Conservation (phyloP, 805 yeast genomes). For the Candida suzukii region DNA sequence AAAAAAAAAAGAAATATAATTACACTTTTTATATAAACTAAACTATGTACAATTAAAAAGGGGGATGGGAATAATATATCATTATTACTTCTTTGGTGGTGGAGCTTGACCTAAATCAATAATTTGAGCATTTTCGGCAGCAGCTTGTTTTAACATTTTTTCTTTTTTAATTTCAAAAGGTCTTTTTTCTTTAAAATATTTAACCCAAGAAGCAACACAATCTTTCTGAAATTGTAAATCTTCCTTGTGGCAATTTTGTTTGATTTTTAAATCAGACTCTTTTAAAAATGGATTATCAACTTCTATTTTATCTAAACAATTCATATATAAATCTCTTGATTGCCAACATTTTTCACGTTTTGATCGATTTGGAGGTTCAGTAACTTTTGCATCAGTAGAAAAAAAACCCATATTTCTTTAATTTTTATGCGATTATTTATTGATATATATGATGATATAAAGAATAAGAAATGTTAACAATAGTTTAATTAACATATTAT, state of each 20-base stretch:
- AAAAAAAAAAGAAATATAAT: too few relatives aligned
- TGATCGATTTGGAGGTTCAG: constrained; percentile 45
- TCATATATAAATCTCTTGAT: constrained; percentile 70
- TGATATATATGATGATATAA: too few relatives aligned
- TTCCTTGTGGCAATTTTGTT: constrained; percentile 48
- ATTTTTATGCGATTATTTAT: too few relatives aligned
- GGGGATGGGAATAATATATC: neutral
- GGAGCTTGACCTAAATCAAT: constrained; percentile 1
- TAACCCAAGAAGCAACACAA: constrained; percentile 84
- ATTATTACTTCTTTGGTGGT: neutral
- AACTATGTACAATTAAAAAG: too few relatives aligned
- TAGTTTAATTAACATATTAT: too few relatives aligned
- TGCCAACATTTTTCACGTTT: constrained; percentile 85
- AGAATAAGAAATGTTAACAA: too few relatives aligned
- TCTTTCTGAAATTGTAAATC: constrained; percentile 57
- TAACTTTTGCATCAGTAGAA: constrained; percentile 22
- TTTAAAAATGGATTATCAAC: constrained; percentile 67
- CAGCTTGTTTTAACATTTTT: constrained; percentile 61
- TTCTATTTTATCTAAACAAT: constrained; percentile 61
- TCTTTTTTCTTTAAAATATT: constrained; percentile 86
- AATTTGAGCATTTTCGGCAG: constrained; percentile 52
- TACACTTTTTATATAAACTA: too few relatives aligned
- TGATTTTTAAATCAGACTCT: constrained; percentile 37
- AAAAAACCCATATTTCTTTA: constrained; percentile 43
- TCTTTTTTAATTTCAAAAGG: constrained; percentile 68